These are phyloP conservation scores for Hyaloscypha finlandica DNA, from an alignment of 495 filamentous ascomycete species.

Conservation along the genomic window DNA sequence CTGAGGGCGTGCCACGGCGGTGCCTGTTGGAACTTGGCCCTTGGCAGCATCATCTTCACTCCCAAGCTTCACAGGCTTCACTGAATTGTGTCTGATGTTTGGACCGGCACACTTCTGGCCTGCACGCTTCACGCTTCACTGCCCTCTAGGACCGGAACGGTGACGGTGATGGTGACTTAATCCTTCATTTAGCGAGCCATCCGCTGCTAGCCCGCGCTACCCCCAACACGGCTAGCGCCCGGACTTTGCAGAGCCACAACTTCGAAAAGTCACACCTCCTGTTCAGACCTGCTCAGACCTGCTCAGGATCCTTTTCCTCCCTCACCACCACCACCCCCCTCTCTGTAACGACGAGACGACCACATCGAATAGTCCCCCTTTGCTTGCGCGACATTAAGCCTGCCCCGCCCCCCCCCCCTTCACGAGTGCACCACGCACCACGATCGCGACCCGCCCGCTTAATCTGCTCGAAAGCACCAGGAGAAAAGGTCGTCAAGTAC, in stretches of 20 bases:
- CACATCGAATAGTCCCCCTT: background rate
- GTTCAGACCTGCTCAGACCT: slow-evolving; percentile 10
- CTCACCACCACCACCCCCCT: slow-evolving; percentile 21
- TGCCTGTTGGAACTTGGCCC: background rate
- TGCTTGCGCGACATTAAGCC: background rate
- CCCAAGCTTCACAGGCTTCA: background rate
- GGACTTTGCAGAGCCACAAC: background rate
- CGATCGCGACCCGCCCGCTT: background rate
- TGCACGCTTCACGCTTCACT: background rate
- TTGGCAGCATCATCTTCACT: background rate
- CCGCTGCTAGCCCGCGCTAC: background rate
- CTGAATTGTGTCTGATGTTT: background rate
- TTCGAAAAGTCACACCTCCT: slow-evolving; percentile 16
- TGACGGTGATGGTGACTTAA: background rate
- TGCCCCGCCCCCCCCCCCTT: background rate
- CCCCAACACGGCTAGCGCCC: background rate
- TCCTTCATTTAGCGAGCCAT: background rate
- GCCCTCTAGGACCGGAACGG: background rate
- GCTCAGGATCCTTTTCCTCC: slow-evolving; percentile 8
- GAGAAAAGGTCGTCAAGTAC: slow-evolving; percentile 12
- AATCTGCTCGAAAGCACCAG: background rate
- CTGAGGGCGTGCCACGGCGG: background rate
- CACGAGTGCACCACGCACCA: background rate
- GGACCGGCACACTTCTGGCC: background rate
- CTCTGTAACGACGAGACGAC: slow-evolving; percentile 7